These are phyloP conservation scores for Fusarium sp. DNA, from an alignment of 2,329 filamentous ascomycete species.

Conservation along the genomic window DNA sequence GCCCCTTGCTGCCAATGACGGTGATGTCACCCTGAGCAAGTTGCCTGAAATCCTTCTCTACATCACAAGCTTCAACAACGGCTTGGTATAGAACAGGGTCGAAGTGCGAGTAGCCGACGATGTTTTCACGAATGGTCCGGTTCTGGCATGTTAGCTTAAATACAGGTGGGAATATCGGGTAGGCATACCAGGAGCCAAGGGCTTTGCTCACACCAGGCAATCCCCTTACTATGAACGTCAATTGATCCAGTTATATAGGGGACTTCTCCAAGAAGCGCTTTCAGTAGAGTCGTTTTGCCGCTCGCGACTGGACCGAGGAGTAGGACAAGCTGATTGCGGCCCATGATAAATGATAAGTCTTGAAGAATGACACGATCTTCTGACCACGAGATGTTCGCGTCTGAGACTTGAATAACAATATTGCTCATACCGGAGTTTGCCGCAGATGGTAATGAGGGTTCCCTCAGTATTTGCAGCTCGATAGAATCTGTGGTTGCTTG, in stretches of 20 bases:
- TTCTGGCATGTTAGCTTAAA: conserved; percentile 36
- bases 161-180: neutral
- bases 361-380: conserved; percentile 42
- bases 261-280: conserved; percentile 50
- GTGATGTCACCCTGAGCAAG: conserved; percentile 51
- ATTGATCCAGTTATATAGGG: conserved; percentile 34
- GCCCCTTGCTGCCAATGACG: conserved; percentile 55
- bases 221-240: neutral
- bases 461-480: conserved; percentile 10
- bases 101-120: conserved; percentile 44
- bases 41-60: conserved; percentile 46
- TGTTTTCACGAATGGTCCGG: conserved; percentile 48
- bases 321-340: conserved; percentile 47
- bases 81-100: conserved; percentile 40
- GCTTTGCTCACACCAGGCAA: conserved; percentile 48
- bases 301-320: conserved; percentile 55
- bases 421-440: too few relatives aligned
- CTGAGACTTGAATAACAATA: conserved; percentile 17
- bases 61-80: conserved; percentile 44
- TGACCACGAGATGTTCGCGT: conserved; percentile 50
- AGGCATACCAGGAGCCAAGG: conserved; percentile 46
- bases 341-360: conserved; percentile 48
- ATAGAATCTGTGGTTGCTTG: neutral
- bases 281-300: conserved; percentile 57
- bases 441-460: fast-evolving